A percentile compares a stretch with the other conserved stretches of the same genome.
Evolutionary conservation across 2,329 filamentous ascomycete genomes (phyloP).

Genomic region (Aspergillus calidoustus): DNA sequence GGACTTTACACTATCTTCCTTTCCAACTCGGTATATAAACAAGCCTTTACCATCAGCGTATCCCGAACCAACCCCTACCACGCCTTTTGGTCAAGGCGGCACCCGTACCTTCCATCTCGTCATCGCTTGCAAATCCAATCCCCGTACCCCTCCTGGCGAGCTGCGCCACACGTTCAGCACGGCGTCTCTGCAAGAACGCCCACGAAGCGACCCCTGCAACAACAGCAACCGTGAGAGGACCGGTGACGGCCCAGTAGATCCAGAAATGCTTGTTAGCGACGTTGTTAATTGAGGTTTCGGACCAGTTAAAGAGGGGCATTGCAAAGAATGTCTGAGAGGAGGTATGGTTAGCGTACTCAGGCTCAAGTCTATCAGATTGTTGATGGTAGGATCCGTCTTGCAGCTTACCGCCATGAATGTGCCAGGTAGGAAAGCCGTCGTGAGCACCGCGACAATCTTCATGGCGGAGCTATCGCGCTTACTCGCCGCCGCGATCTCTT

Average conservation of each 20-base stretch:
- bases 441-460: slow-evolving; percentile 1
- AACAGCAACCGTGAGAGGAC: background rate
- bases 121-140: background rate
- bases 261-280: slow-evolving; percentile 4
- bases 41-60: too few relatives aligned
- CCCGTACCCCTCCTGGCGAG: background rate
- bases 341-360: background rate
- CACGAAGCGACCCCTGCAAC: background rate
- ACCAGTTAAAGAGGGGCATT: slow-evolving; percentile 10
- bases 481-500: background rate
- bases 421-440: slow-evolving; percentile 8
- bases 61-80: too few relatives aligned
- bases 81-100: too few relatives aligned
- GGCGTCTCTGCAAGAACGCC: background rate
- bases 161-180: background rate
- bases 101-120: background rate
- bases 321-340: slow-evolving; percentile 6
- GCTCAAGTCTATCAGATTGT: too few relatives aligned
- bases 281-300: background rate
- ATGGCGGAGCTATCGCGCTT: slow-evolving; percentile 4
- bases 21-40: too few relatives aligned
- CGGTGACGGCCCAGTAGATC: slow-evolving; percentile 4
- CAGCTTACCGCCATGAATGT: slow-evolving; percentile 4
- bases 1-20: too few relatives aligned
- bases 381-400: background rate